Percentiles rank a stretch among this genome's conserved stretches.
Evolutionary conservation across 805 yeast species (phyloP).

Genomic region (Candida sphagnicola): DNA sequence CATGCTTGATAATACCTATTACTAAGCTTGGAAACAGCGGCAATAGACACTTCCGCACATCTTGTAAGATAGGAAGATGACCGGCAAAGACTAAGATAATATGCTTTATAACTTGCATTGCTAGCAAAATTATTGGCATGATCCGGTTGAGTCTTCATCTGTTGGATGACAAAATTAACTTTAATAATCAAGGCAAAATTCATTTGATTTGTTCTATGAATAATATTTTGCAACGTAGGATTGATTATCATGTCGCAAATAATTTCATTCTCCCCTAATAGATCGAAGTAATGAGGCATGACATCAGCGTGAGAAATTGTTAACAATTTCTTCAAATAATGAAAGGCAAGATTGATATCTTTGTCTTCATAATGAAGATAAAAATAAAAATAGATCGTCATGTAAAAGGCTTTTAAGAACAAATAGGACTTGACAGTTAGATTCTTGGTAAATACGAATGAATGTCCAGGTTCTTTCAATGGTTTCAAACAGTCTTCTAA

Average conservation of each 20-base stretch:
- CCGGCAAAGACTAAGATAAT: constrained; percentile 16
- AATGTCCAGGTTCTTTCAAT: constrained; percentile 6
- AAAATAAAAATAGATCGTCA: constrained; percentile 40
- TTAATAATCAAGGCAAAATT: constrained; percentile 27
- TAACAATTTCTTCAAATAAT: constrained; percentile 32
- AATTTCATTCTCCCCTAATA: constrained; percentile 24
- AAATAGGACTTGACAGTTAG: constrained; percentile 23
- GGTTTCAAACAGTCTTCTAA: constrained; percentile 16
- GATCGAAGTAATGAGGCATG: constrained; percentile 31
- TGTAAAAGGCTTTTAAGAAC: constrained; percentile 26
- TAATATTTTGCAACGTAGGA: constrained; percentile 28
- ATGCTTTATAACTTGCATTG: constrained; percentile 14
- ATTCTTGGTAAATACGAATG: constrained; percentile 11
- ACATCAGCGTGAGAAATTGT: constrained; percentile 25
- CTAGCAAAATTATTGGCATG: constrained; percentile 16
- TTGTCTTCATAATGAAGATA: constrained; percentile 34
- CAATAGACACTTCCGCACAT: constrained; percentile 27
- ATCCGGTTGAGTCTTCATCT: constrained; percentile 15
- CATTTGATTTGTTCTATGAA: constrained; percentile 30
- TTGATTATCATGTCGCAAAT: constrained; percentile 38
- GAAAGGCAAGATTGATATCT: constrained; percentile 32
- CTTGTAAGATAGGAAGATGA: constrained; percentile 20
- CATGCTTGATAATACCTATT: constrained; percentile 37
- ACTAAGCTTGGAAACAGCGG: constrained; percentile 33
- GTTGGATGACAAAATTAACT: constrained; percentile 24